Evolutionary conservation across 169 alveolate species (phyloP), one percentile per base, ranked within the genome.

Genomic region (Babesia divergens): DNA sequence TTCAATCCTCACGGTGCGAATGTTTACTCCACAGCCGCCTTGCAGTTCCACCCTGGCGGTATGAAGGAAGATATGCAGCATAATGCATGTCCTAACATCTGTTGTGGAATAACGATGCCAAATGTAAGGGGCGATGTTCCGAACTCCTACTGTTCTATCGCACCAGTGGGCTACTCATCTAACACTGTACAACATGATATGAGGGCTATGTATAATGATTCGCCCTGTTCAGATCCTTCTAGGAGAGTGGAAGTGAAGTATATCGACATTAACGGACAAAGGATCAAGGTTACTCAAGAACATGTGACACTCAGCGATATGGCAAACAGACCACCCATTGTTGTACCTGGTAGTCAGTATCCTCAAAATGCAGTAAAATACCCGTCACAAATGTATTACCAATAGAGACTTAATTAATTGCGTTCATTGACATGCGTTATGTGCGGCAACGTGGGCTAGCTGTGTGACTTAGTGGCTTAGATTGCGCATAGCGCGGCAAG

Each of bases 231-330:
- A 2, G 59, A 43, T 2, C 59, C 72, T 6, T 47, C 72, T 6
- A 6, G 26, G 14, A 14, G 35, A 9, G 51, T 62, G 2, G 72
- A 62, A 18, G 72, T 62, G 0, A 62, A 62, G 43, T 62, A 62
- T 18, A 59, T 62, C 18, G 35, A 62, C 46, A 28, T 62, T 32
- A 62, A 62, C 49, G 72, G 72, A 5, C 72, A 44, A 34, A 38
- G 43, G 8, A 47, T 62, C 24, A 62, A 62, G 72, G 72, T 62
- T 8, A 62, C 72, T 20, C 56, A 47, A 34, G 59, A 46, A 32
- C 72, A 44, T 51, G 29, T 62, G 34, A 62, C 28, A 24, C 59
- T 46, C 6, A 47, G 31, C 26, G 47, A 62, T 26, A 16, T 62
- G 6, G 13, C 49, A 4, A 6, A 2, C 29, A n/a, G 42, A 32